Base-by-base conservation (phyloP, 805 yeast species). In the Lipomyces yamanashiensis region DNA sequence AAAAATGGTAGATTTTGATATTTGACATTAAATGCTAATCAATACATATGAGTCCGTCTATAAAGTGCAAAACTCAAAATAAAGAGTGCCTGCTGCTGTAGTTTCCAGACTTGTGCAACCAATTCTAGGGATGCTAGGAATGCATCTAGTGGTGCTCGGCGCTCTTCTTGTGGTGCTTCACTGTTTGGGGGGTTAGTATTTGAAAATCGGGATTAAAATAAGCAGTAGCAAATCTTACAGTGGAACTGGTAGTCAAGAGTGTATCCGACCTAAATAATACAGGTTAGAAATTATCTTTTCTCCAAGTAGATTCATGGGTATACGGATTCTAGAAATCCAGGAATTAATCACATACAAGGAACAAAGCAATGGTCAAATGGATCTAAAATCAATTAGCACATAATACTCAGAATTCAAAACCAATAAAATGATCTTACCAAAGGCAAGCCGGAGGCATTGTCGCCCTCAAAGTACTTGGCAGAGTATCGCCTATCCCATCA, bases 231-330 rank as follows among this genome's bases (percentile, higher is more conserved):
- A 17, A 17, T 41, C 68, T 21, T 64, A 61, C 65, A 55, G 82
- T 93, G 98, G 87, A 90, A 85, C 83, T 87, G 89, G 86, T 92
- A 92, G 82, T 92, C 97, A 81, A 90, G 82, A 69, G 91, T 83
- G 88, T 92, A 92, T 74, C 98, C 97, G 64, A 89, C 39, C 67
- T 63, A 81, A 69, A 84, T 76, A 71, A 23, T 7, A 90, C 77
- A 12, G 19, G 40, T 37, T 21, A 12, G 39, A 36, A 15, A 34
- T 23, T 3, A 13, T 12, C 7, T 39, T 4, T n/a, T 39, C 43
- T 8, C 19, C 33, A 50, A 47, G 7, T 21, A 9, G 28, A 33
- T n/a, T 21, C 21, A 3, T 12, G 9, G 23, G 19, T 41, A 13
- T 10, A 37, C 17, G 15, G 41, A 39, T 48, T n/a, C 21, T 6